Percentiles rank a stretch among this genome's conserved stretches.
Conservation (phyloP, 352 stramenopile species). For the Phytophthora hybrid region DNA sequence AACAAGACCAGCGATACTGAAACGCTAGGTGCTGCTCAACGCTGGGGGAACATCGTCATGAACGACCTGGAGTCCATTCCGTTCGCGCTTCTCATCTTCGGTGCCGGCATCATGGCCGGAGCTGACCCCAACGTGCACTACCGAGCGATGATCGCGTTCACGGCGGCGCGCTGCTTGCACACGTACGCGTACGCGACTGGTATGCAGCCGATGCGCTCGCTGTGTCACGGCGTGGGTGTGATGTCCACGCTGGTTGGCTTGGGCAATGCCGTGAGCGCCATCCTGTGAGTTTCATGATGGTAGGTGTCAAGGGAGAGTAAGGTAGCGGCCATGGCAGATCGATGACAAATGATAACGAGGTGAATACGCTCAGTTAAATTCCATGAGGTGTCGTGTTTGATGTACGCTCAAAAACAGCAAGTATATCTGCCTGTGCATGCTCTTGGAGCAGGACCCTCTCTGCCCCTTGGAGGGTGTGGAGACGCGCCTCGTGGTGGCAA, state of each 20-base stretch:
- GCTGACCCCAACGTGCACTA: slow-evolving; percentile 48
- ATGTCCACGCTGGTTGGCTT: slow-evolving; percentile 28
- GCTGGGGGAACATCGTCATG: slow-evolving; percentile 60
- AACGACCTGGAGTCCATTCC: slow-evolving; percentile 79
- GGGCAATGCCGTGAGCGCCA: slow-evolving; percentile 34
- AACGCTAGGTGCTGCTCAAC: slow-evolving; percentile 40
- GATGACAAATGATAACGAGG: too few species aligned
- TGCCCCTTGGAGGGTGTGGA: background rate
- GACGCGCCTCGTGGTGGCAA: background rate
- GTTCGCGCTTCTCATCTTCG: slow-evolving; percentile 61
- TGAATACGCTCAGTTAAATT: too few species aligned
- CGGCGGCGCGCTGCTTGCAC: slow-evolving; percentile 44
- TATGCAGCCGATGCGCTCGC: slow-evolving; percentile 49
- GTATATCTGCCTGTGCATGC: too few species aligned
- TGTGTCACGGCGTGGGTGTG: slow-evolving; percentile 38
- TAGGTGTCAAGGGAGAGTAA: background rate
- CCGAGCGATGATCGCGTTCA: slow-evolving; percentile 49
- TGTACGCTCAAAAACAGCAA: too few species aligned
- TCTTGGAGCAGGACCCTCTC: background rate
- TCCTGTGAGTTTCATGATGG: slow-evolving; percentile 23
- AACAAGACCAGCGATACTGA: slow-evolving; percentile 40
- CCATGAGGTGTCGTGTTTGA: too few species aligned
- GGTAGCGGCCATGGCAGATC: background rate
- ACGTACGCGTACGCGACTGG: slow-evolving; percentile 48
- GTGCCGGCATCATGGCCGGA: slow-evolving; percentile 48